Evolutionary conservation across 768 basidiomycete genomes (phyloP), one percentile per base, ranked within the genome.

Genomic region (Auricularia sp.): DNA sequence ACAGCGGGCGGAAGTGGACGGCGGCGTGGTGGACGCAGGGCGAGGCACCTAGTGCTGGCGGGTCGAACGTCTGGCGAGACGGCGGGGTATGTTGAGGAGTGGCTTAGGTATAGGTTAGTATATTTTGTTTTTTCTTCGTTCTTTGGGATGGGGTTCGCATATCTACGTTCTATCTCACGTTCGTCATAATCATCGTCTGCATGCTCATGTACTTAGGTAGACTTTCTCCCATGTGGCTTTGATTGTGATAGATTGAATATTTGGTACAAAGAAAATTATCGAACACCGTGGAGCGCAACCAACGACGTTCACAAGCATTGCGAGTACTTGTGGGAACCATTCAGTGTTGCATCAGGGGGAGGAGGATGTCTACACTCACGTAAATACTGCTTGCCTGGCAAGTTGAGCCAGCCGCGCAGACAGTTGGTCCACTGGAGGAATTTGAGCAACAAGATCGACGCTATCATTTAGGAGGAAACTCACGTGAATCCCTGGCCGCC

Each of bases 1-100:
- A 81, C 69, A 75, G 18, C 47, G 47, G 47, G 10, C 47, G 47
- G 10, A 51, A 51, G 47, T 51, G 47, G 47, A 51, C 47, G 14
- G 47, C 47, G 47, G 21, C 14, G 47, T 51, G 47, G 47, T 51
- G 47, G 47, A 51, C 47, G 47, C 47, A 13, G 47, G 47, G 18
- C 0, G 47, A 51, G 47, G 47, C 47, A 18, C 47, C 47, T 10
- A 18, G 18, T 18, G 21, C 47, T 8, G 47, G 18, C 18, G 47
- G 47, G 14, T 51, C 47, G 6, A 21, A 21, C 18, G 47, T 51
- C 21, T 51, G 47, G 47, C 47, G 47, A 10, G 47, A 51, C 16
- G 47, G 21, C 18, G 47, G 47, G 10, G 47, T 18, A 6, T 51
- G 47, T 45, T 45, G 18, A 18, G 44, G 44, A 18, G 29, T 29